These are phyloP conservation scores for Fusarium sp. DNA, from an alignment of 2,329 filamentous ascomycete genomes.

Conservation along the genomic window DNA sequence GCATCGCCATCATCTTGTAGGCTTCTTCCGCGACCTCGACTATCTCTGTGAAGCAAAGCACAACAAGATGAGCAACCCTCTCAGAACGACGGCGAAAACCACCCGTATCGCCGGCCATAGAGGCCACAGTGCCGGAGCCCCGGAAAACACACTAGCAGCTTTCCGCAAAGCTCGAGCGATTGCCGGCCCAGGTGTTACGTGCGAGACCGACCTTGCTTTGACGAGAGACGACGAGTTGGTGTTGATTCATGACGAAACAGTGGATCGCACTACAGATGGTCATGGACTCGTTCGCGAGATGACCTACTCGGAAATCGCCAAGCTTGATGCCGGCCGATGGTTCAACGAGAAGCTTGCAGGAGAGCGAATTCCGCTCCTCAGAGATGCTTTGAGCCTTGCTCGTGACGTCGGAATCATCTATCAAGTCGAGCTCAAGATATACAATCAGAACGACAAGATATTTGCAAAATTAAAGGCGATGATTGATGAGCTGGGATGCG, in stretches of 20 bases:
- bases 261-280: conserved; percentile 23
- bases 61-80: background rate
- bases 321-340: conserved; percentile 15
- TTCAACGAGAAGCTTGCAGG: conserved; percentile 15
- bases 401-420: conserved; percentile 14
- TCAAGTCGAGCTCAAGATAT: conserved; percentile 24
- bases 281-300: conserved; percentile 17
- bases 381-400: conserved; percentile 12
- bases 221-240: conserved; percentile 19
- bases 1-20: too few species aligned
- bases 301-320: conserved; percentile 14
- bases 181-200: conserved; percentile 13
- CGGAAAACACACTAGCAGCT: conserved; percentile 14
- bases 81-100: background rate
- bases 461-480: conserved; percentile 10
- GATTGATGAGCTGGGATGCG: conserved; percentile 20
- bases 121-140: conserved; percentile 11
- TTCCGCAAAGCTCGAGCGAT: conserved; percentile 9
- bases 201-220: conserved; percentile 19
- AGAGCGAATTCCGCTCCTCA: conserved; percentile 10
- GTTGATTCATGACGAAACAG: conserved; percentile 19
- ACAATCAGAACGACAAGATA: conserved; percentile 12
- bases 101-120: conserved; percentile 13
- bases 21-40: too few species aligned
- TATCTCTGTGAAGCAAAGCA: background rate